Percentiles rank a stretch among this genome's conserved stretches.
Evolutionary conservation across 2,329 filamentous ascomycete genomes (phyloP).

Genomic region (Fusarium torulosum): DNA sequence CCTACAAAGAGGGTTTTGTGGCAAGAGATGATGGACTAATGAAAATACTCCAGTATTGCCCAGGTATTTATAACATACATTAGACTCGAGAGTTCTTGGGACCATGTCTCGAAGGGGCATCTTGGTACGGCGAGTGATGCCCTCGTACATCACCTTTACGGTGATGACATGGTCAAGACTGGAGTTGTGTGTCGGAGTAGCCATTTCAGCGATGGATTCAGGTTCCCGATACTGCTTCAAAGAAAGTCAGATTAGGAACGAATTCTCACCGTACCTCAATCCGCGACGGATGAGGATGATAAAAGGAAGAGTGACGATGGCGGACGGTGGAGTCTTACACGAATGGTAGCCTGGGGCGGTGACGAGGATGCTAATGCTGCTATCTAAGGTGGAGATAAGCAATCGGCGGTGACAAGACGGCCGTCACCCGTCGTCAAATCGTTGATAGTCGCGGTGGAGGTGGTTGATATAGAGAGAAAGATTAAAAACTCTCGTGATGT

Average conservation of each 20-base stretch:
- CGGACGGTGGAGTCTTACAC: conserved; percentile 45
- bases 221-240: conserved; percentile 8
- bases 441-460: not conserved
- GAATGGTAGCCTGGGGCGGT: conserved; percentile 42
- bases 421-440: conserved; percentile 40
- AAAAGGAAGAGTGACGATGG: conserved; percentile 38
- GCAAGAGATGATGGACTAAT: not conserved
- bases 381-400: conserved; percentile 47
- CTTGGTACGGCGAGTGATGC: conserved; percentile 85
- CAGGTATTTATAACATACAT: conserved; percentile 71
- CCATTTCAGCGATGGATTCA: conserved; percentile 43
- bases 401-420: conserved; percentile 45
- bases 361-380: conserved; percentile 42
- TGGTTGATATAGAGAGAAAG: conserved; percentile 6
- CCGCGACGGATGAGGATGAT: conserved; percentile 36
- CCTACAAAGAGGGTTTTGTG: not conserved
- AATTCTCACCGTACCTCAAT: conserved; percentile 18
- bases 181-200: conserved; percentile 42
- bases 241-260: conserved; percentile 5
- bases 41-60: not conserved
- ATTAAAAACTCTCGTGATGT: conserved; percentile 2
- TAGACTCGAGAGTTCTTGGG: conserved; percentile 78
- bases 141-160: conserved; percentile 85
- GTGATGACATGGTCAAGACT: conserved; percentile 68
- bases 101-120: conserved; percentile 87